Percentiles rank a stretch among this genome's conserved stretches.
Conservation (phyloP, 2,329 filamentous ascomycete genomes). For the Alternaria ethzedia region DNA sequence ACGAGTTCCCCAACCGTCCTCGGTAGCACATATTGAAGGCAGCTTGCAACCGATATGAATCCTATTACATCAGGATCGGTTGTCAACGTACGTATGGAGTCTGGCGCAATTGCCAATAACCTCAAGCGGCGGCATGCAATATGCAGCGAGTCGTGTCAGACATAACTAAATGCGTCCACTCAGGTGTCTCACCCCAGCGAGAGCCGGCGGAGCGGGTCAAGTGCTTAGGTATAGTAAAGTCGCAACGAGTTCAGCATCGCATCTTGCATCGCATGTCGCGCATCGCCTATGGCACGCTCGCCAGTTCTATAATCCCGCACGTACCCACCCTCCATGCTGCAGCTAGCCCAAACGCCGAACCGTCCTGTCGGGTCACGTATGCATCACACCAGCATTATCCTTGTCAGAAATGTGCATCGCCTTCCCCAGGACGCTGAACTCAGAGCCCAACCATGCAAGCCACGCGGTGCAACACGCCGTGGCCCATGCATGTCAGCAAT, state of each 20-base stretch:
- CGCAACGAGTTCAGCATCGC: not conserved
- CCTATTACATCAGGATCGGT: not conserved
- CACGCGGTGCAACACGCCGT: constrained; percentile 12
- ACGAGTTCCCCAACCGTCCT: not conserved
- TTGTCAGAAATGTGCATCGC: not conserved
- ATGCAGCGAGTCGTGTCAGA: not conserved
- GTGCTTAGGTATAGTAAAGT: not conserved
- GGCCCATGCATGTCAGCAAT: constrained; percentile 8
- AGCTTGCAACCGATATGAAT: not conserved
- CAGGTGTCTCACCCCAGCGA: not conserved
- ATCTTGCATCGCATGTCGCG: not conserved
- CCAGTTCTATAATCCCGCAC: not conserved
- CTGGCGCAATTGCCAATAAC: not conserved
- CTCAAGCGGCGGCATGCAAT: not conserved
- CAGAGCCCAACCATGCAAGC: constrained; percentile 15
- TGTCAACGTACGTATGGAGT: not conserved
- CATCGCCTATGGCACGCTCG: not conserved
- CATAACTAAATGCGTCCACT: not conserved
- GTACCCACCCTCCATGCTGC: not conserved
- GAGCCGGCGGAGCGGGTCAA: not conserved
- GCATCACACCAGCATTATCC: not conserved
- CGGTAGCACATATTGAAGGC: not conserved
- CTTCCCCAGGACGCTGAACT: not conserved
- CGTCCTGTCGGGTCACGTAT: not conserved
- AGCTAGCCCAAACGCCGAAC: not conserved